These are phyloP conservation scores for Colletotrichum camelliae DNA, from an alignment of 2,329 filamentous ascomycete genomes.

Conservation along the genomic window DNA sequence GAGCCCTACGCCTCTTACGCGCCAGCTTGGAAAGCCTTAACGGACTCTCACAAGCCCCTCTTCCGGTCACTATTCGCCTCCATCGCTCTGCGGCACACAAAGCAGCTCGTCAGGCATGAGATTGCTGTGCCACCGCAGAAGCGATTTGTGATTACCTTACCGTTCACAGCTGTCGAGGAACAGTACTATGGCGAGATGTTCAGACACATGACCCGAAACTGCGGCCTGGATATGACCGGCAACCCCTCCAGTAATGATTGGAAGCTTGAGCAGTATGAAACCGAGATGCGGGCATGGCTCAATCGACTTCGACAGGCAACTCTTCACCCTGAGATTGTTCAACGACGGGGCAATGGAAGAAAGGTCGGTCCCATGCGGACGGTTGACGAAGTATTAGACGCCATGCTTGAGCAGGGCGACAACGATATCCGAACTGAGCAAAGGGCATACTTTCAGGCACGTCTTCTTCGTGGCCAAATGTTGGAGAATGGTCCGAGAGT, in stretches of 20 bases:
- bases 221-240: constrained; percentile 69
- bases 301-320: constrained; percentile 81
- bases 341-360: constrained; percentile 66
- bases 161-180: constrained; percentile 89
- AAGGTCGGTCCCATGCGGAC: constrained; percentile 75
- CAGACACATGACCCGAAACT: constrained; percentile 74
- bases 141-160: constrained; percentile 85
- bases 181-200: constrained; percentile 85
- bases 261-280: constrained; percentile 67
- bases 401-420: constrained; percentile 90
- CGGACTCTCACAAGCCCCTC: constrained; percentile 61
- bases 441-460: constrained; percentile 66
- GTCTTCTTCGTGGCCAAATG: constrained; percentile 76
- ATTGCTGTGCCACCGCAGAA: constrained; percentile 82
- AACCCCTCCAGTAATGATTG: constrained; percentile 66
- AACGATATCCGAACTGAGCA: constrained; percentile 70
- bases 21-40: constrained; percentile 72
- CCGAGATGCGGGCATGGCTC: constrained; percentile 81
- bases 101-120: constrained; percentile 79
- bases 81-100: constrained; percentile 85
- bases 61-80: constrained; percentile 74
- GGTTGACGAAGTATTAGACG: constrained; percentile 83
- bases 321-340: constrained; percentile 81
- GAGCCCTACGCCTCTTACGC: constrained; percentile 74
- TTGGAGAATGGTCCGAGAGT: constrained; percentile 76